Evolutionary conservation across 306 rosid genomes (phyloP).

Genomic region (Cucurbita argyrosperma): DNA sequence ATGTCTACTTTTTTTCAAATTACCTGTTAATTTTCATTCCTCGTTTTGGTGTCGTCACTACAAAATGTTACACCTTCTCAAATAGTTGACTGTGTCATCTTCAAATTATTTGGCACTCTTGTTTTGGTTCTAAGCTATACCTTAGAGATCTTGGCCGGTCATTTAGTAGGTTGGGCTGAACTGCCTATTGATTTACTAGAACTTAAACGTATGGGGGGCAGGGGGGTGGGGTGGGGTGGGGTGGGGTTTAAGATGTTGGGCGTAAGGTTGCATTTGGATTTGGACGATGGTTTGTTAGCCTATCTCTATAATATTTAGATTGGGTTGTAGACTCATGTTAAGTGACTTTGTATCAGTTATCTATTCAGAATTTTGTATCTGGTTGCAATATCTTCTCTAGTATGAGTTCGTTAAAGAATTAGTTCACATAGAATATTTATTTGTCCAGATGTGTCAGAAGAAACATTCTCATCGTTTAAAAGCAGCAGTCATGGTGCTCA

Average conservation of each 20-base stretch:
- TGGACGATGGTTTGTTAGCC: background rate
- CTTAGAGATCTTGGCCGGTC: background rate
- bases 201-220: background rate
- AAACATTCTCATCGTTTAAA: constrained; percentile 12
- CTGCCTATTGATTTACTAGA: background rate
- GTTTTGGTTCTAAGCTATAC: background rate
- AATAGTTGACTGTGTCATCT: background rate
- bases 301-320: background rate
- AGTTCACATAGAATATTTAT: background rate
- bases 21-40: background rate
- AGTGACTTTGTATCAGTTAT: background rate
- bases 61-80: background rate
- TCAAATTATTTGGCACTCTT: background rate
- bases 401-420: background rate
- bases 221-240: too few relatives aligned
- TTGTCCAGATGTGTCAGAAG: constrained; percentile 36
- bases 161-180: background rate
- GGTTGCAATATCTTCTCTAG: background rate
- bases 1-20: background rate
- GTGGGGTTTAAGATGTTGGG: background rate
- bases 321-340: background rate
- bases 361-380: background rate
- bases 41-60: background rate
- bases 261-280: background rate
- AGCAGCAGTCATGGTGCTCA: constrained; percentile 59